These are phyloP conservation scores for Sugiyamaella sp. DNA, from an alignment of 1,139 yeast genomes.

Conservation along the genomic window DNA sequence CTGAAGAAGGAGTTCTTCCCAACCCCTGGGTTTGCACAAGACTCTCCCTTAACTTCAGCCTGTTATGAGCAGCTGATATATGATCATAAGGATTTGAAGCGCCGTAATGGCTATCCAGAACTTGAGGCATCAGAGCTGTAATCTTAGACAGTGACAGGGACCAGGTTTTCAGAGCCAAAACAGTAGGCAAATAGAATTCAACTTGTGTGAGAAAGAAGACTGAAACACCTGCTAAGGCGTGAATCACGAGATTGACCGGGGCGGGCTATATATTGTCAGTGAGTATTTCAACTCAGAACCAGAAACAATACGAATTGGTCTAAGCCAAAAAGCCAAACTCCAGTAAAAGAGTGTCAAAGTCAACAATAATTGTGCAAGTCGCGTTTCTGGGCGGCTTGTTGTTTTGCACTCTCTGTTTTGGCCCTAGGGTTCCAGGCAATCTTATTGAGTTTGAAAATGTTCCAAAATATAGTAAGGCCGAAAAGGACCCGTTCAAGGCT, in stretches of 20 bases:
- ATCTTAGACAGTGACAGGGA: slow-evolving; percentile 3
- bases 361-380: too few species aligned
- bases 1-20: background rate
- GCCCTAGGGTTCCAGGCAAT: background rate
- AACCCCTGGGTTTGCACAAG: background rate
- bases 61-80: slow-evolving; percentile 15
- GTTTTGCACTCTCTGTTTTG: background rate
- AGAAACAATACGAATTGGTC: too few species aligned
- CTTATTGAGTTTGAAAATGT: slow-evolving; percentile 1
- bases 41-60: slow-evolving; percentile 12
- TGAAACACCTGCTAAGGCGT: background rate
- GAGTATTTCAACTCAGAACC: too few species aligned
- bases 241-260: background rate
- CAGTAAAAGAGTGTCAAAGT: too few species aligned
- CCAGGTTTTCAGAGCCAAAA: background rate
- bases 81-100: slow-evolving; percentile 14
- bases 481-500: background rate
- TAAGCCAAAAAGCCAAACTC: too few species aligned
- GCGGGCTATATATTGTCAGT: too few species aligned
- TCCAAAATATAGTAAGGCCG: background rate
- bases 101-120: slow-evolving; percentile 11
- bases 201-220: background rate
- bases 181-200: background rate
- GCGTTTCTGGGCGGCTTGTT: too few species aligned
- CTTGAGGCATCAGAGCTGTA: slow-evolving; percentile 9